Evolutionary conservation across 495 filamentous ascomycete genomes (phyloP).

Genomic region (Tetracladium marchalianum): DNA sequence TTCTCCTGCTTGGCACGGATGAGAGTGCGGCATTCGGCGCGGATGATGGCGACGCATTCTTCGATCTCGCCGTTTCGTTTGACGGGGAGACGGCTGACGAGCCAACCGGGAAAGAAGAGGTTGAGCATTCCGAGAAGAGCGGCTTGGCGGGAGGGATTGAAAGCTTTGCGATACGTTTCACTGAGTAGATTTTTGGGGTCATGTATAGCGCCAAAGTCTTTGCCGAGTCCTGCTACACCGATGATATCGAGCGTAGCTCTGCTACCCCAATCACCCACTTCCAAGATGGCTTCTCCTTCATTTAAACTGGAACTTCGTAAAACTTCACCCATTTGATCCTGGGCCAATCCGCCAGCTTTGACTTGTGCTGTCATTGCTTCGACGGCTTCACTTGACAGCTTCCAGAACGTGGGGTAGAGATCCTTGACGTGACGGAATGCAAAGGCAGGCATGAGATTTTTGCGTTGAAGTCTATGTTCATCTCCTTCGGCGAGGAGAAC

Average conservation of each 20-base stretch:
- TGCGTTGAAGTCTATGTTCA: conserved; percentile 74
- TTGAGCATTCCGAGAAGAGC: conserved; percentile 34
- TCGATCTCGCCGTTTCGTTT: conserved; percentile 54
- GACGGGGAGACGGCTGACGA: conserved; percentile 48
- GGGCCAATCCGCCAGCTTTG: conserved; percentile 8
- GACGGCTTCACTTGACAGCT: conserved; percentile 43
- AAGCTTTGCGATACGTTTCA: conserved; percentile 53
- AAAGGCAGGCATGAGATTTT: conserved; percentile 76
- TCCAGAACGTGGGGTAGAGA: conserved; percentile 78
- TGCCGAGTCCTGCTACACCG: conserved; percentile 69
- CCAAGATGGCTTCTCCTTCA: conserved; percentile 40
- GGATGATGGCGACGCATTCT: conserved; percentile 46
- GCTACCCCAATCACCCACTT: conserved; percentile 58
- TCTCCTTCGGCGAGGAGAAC: conserved; percentile 78
- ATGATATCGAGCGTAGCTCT: conserved; percentile 83
- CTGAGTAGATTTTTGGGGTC: conserved; percentile 55
- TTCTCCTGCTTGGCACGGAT: conserved; percentile 59
- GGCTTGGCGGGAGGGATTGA: conserved; percentile 32
- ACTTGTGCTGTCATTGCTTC: conserved; percentile 30
- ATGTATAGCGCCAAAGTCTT: conserved; percentile 64
- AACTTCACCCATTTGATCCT: not conserved
- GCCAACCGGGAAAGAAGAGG: conserved; percentile 36
- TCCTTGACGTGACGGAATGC: conserved; percentile 78
- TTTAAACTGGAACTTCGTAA: conserved; percentile 27
- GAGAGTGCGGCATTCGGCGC: conserved; percentile 50